phyloP scores from a whole-genome alignment of 2,329 filamentous ascomycete genomes.

The Fulvia fulva region DNA sequence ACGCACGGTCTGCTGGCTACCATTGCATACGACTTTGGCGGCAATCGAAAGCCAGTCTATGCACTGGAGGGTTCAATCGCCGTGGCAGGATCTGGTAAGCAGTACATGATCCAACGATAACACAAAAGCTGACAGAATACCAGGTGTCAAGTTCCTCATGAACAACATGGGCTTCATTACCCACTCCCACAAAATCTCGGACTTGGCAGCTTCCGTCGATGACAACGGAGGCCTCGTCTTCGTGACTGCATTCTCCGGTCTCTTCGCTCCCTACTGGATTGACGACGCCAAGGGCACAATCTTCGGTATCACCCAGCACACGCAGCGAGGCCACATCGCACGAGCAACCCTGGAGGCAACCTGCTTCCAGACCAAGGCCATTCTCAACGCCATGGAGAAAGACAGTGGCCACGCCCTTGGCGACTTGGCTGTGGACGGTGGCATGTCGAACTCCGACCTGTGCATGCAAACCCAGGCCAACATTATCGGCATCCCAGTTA shows the following conservation, averaged over 20 bases:
- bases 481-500: conserved; percentile 76
- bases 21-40: conserved; percentile 76
- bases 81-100: conserved; percentile 65
- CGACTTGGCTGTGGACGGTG: conserved; percentile 78
- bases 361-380: conserved; percentile 89
- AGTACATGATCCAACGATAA: not conserved
- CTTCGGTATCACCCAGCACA: conserved; percentile 55
- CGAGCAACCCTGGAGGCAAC: conserved; percentile 86
- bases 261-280: conserved; percentile 94
- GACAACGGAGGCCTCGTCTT: conserved; percentile 82
- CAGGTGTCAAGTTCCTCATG: conserved; percentile 51
- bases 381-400: conserved; percentile 85
- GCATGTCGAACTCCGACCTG: conserved; percentile 82
- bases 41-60: conserved; percentile 56
- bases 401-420: conserved; percentile 74
- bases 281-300: conserved; percentile 87
- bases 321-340: conserved; percentile 78
- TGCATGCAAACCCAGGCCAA: conserved; percentile 91
- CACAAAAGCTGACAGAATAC: not conserved
- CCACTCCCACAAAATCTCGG: conserved; percentile 60
- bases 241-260: conserved; percentile 84
- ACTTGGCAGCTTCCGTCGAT: conserved; percentile 59
- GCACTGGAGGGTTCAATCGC: conserved; percentile 78
- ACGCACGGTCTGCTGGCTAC: conserved; percentile 79
- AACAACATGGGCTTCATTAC: conserved; percentile 63